Evolutionary conservation across 148 eudicot genomes (phyloP).

Genomic region (Chenopodium berlandieri): DNA sequence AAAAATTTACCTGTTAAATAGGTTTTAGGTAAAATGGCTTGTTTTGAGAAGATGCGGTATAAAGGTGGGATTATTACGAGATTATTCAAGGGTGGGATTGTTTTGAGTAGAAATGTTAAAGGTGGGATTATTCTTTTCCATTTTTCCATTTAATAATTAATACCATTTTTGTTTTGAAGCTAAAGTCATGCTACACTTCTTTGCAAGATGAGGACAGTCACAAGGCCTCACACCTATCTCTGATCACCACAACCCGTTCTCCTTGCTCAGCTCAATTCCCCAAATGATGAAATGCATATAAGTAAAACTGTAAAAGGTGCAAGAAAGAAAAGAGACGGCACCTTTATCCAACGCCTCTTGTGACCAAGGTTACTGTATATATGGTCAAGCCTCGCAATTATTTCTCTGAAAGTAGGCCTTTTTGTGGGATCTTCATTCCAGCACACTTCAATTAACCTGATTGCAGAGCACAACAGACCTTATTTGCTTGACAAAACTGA

Average conservation of each 20-base stretch:
- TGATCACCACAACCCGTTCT: neutral
- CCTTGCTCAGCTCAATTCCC: neutral
- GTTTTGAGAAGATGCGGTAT: no score
- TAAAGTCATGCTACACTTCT: neutral
- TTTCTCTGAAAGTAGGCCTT: slow-evolving; percentile 80
- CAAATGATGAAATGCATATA: neutral
- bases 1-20: no score
- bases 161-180: no score
- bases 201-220: neutral
- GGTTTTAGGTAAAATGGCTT: no score
- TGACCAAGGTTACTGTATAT: slow-evolving; percentile 50
- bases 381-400: slow-evolving; percentile 61
- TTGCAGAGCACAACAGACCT: slow-evolving; percentile 13
- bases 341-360: slow-evolving; percentile 79
- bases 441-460: slow-evolving; percentile 86
- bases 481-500: neutral
- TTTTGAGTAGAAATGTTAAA: no score
- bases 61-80: no score
- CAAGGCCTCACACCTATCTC: neutral
- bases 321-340: slow-evolving; percentile 20
- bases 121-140: no score
- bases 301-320: neutral
- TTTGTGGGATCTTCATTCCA: slow-evolving; percentile 74
- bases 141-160: no score
- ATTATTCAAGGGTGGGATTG: no score